Conservation (phyloP, 2,329 filamentous ascomycete species). For the Huntiella bhutanensis region DNA sequence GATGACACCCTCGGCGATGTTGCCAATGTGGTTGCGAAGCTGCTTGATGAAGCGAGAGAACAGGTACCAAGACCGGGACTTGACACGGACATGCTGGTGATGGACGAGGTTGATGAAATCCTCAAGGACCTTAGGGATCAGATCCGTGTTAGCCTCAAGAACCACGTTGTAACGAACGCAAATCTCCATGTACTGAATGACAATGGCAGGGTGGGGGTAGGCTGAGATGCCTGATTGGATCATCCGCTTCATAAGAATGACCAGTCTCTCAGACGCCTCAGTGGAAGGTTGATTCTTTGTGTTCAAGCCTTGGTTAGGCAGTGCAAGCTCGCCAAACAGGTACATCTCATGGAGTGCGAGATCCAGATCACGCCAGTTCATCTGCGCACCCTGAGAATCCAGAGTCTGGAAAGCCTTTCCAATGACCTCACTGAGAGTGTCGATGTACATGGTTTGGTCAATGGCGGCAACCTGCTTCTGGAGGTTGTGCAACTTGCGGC, state of each 20-base stretch:
- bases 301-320: slow-evolving; percentile 72
- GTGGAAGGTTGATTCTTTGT: slow-evolving; percentile 66
- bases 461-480: slow-evolving; percentile 86
- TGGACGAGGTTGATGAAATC: slow-evolving; percentile 84
- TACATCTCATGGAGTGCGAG: slow-evolving; percentile 90
- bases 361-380: slow-evolving; percentile 92
- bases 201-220: slow-evolving; percentile 76
- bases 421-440: slow-evolving; percentile 76
- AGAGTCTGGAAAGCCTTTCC: slow-evolving; percentile 69
- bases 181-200: slow-evolving; percentile 96
- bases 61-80: slow-evolving; percentile 87
- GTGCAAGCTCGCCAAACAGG: slow-evolving; percentile 83
- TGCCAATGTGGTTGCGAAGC: slow-evolving; percentile 63
- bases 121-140: slow-evolving; percentile 74
- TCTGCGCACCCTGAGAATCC: slow-evolving; percentile 49
- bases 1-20: slow-evolving; percentile 80
- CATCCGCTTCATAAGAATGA: slow-evolving; percentile 91
- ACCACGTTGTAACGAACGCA: slow-evolving; percentile 86
- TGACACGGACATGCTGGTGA: slow-evolving; percentile 69
- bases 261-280: slow-evolving; percentile 59
- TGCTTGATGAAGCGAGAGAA: slow-evolving; percentile 88
- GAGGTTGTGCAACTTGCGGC: slow-evolving; percentile 72
- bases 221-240: slow-evolving; percentile 73
- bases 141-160: slow-evolving; percentile 66
- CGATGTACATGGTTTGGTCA: slow-evolving; percentile 73